Evolutionary conservation across 495 filamentous ascomycete species (phyloP), one percentile per base, ranked within the genome.

Genomic region (Penicillium canescens): DNA sequence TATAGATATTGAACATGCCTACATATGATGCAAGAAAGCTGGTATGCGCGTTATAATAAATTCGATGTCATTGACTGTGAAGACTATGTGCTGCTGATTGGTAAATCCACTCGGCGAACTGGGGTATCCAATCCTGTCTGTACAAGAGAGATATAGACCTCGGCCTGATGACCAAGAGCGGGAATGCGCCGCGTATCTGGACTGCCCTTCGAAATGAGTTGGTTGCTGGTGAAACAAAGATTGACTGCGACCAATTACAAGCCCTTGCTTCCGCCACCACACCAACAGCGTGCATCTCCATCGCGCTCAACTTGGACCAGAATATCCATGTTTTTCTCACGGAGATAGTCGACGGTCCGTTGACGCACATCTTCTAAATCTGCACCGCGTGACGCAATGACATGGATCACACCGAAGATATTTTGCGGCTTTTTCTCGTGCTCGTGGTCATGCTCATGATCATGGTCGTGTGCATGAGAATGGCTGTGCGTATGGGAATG

Each of bases 251-350:
- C 26, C 26, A 28, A 46, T 60, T 38, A 72, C 38, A 62, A 55
- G 43, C 35, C 52, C 39, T 74, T 74, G 54, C 55, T 69, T 23
- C 67, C 70, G 23, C 72, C 75, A 16, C 81, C 82, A 69, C 91
- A 96, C 91, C 91, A 96, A 63, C 91, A 95, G 34, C 81, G 83
- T 6, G 77, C 76, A 43, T 91, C 88, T 0, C 88, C 88, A 61
- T 90, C 87, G 36, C 86, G 77, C 67, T 95, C 91, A 9, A 85
- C 81, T 63, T 92, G 89, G 26, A 92, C 79, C 45, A 90, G 83
- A 42, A 87, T 82, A 59, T 91, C 84, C 63, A 92, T 83, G 24
- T 81, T 74, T 45, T 84, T 81, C 42, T 82, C 79, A 5, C 69
- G 63, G 41, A 95, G 71, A 56, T 75, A 82, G 6, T 70, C 69